phyloP scores from a whole-genome alignment of 169 alveolate genomes.

The Theileria parva region DNA sequence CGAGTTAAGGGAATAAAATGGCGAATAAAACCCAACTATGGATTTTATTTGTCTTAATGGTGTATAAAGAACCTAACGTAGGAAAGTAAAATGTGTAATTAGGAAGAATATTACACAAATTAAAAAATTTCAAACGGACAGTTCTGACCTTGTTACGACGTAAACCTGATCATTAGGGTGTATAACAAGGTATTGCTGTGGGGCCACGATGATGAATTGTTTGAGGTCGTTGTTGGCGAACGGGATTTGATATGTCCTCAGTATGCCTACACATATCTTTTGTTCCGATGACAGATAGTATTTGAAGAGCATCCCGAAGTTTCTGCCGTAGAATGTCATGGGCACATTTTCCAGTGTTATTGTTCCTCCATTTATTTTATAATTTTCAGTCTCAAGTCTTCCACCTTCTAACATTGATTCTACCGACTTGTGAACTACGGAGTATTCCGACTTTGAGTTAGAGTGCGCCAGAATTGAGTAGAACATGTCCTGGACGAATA shows the following conservation, averaged over 20 bases:
- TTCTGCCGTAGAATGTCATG: constrained; percentile 16
- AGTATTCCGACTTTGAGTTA: constrained; percentile 61
- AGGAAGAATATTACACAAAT: neutral
- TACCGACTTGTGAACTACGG: constrained; percentile 70
- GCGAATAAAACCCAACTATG: neutral
- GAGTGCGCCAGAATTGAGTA: constrained; percentile 77
- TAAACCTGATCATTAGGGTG: constrained; percentile 50
- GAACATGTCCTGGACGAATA: constrained; percentile 79
- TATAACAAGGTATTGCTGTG: constrained; percentile 52
- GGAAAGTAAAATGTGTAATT: neutral
- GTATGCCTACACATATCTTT: constrained; percentile 53
- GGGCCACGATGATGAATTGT: constrained; percentile 58
- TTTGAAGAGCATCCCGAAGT: constrained; percentile 33
- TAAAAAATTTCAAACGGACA: neutral
- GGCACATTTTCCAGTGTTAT: constrained; percentile 36
- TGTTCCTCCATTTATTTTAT: constrained; percentile 23
- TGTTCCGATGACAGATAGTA: constrained; percentile 32
- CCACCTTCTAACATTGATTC: constrained; percentile 50
- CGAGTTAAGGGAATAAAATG: neutral
- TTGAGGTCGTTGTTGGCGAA: constrained; percentile 19
- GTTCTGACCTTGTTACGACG: constrained; percentile 26
- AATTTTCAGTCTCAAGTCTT: neutral
- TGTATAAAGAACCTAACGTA: neutral
- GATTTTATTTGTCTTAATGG: neutral
- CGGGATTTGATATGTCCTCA: constrained; percentile 55